phyloP scores from a whole-genome alignment of 2,329 filamentous ascomycete species.

The Ophiostoma sp. region DNA sequence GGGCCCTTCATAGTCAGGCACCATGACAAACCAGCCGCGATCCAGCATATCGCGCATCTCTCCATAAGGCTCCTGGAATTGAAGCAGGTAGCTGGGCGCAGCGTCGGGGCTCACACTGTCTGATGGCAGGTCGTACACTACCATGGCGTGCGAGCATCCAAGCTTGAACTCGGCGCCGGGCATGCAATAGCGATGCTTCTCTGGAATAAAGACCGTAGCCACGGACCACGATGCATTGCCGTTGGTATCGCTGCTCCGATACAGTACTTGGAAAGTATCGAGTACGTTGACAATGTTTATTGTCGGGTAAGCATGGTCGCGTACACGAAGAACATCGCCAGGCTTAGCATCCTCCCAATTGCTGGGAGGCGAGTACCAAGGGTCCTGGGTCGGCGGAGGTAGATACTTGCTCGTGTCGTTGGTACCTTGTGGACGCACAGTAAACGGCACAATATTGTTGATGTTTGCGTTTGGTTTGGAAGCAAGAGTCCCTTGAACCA shows the following conservation, averaged over 20 bases:
- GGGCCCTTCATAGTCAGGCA: constrained; percentile 43
- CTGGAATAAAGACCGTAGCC: not conserved
- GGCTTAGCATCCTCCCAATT: not conserved
- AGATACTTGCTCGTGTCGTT: not conserved
- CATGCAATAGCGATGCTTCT: not conserved
- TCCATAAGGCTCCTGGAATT: constrained; percentile 27
- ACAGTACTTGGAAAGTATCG: constrained; percentile 3
- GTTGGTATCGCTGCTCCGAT: not conserved
- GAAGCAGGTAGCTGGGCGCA: constrained; percentile 34
- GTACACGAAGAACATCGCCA: not conserved
- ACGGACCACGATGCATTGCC: not conserved
- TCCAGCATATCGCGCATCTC: constrained; percentile 36
- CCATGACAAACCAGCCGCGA: constrained; percentile 41
- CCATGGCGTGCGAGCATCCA: not conserved
- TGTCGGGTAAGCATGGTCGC: not conserved
- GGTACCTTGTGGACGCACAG: not conserved
- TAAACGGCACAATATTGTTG: not conserved
- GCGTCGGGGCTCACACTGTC: constrained; percentile 38
- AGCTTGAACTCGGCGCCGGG: not conserved
- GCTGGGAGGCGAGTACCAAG: not conserved
- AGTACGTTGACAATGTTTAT: not conserved
- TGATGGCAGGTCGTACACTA: constrained; percentile 36
- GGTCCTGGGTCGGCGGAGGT: not conserved
- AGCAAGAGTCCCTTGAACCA: not conserved
- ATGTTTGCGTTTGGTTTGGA: not conserved